These are phyloP conservation scores for Pythium apleroticum DNA, from an alignment of 352 stramenopile genomes.

Conservation along the genomic window DNA sequence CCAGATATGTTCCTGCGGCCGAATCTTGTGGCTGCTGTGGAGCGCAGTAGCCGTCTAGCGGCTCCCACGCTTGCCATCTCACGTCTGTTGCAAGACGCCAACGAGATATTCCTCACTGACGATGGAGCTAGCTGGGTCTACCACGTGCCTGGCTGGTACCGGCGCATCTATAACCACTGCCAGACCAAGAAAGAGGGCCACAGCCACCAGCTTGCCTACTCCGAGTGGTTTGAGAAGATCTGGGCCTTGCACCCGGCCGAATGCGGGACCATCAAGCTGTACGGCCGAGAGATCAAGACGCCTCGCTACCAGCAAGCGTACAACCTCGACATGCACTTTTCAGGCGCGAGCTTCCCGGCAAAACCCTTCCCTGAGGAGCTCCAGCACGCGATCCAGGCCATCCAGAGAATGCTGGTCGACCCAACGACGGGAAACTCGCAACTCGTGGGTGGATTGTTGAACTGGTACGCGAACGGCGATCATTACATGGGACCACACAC, in stretches of 20 bases:
- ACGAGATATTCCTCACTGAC: slow-evolving; percentile 27
- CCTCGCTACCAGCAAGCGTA: slow-evolving; percentile 75
- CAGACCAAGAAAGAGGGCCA: background rate
- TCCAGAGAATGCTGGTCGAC: slow-evolving; percentile 47
- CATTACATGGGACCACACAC: slow-evolving; percentile 83
- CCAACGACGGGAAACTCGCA: slow-evolving; percentile 6
- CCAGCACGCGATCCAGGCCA: slow-evolving; percentile 40
- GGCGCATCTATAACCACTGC: slow-evolving; percentile 26
- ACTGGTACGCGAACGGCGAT: slow-evolving; percentile 83
- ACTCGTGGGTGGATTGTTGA: slow-evolving; percentile 45
- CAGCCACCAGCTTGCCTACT: slow-evolving; percentile 3
- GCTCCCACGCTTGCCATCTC: background rate
- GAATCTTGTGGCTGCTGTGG: slow-evolving; percentile 13
- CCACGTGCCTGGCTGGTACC: slow-evolving; percentile 60
- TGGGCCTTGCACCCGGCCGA: slow-evolving; percentile 66
- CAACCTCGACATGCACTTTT: slow-evolving; percentile 53
- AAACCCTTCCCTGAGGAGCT: slow-evolving; percentile 41
- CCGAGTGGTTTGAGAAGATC: slow-evolving; percentile 28
- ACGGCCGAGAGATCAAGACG: slow-evolving; percentile 55
- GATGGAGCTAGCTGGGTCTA: slow-evolving; percentile 57
- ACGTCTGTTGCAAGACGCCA: background rate
- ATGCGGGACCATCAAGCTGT: slow-evolving; percentile 68
- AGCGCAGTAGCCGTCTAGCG: background rate
- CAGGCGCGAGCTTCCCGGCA: slow-evolving; percentile 51
- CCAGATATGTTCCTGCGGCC: background rate